A percentile compares a stretch with the other conserved stretches of the same genome.
phyloP scores from a whole-genome alignment of 306 rosid species.

The Quercus berberidifolia region DNA sequence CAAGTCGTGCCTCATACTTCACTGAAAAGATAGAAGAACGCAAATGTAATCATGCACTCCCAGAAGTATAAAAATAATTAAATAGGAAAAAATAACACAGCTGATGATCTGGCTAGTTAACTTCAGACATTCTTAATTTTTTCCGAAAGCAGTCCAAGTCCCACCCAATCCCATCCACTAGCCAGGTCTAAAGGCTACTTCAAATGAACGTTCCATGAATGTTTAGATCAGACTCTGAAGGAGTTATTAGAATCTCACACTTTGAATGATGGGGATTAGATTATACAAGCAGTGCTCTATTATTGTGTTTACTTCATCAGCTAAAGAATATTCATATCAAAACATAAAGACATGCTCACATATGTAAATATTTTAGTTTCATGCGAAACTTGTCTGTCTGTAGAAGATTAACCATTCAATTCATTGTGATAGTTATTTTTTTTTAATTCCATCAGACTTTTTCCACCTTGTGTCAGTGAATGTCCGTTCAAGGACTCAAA shows the following conservation, averaged over 20 bases:
- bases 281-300: neutral
- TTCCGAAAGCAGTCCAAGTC: neutral
- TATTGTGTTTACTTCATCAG: neutral
- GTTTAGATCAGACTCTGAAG: neutral
- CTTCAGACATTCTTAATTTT: neutral
- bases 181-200: neutral
- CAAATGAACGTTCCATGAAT: neutral
- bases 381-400: neutral
- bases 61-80: neutral
- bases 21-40: conserved; percentile 24
- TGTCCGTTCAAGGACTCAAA: neutral
- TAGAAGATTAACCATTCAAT: neutral
- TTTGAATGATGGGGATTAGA: neutral
- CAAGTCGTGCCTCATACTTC: conserved; percentile 49
- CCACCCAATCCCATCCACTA: neutral
- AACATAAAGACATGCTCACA: neutral
- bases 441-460: neutral
- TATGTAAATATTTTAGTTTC: neutral
- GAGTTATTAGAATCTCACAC: neutral
- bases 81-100: neutral
- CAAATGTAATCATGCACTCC: neutral
- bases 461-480: neutral
- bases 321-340: neutral
- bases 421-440: neutral
- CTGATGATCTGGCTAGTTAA: neutral